phyloP scores from a whole-genome alignment of 192 early-diverging fungal species.

The Chytriomyces confervae region DNA sequence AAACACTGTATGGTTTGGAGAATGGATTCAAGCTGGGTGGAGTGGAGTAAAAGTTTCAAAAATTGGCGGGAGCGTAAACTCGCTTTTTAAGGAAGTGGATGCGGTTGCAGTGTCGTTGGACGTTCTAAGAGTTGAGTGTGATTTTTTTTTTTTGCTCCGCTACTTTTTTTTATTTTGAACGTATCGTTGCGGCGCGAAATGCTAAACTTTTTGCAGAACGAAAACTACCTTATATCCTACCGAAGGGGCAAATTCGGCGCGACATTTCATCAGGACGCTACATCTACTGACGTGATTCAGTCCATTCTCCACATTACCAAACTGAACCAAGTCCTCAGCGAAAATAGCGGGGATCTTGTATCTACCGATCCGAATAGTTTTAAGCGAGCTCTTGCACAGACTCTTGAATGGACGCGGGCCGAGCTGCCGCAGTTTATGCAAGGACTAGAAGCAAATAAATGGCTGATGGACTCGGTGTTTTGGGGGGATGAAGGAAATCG shows the following conservation, averaged over 20 bases:
- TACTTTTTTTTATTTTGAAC: slow-evolving; percentile 1
- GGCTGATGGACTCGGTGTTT: slow-evolving; percentile 66
- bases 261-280: slow-evolving; percentile 57
- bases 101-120: slow-evolving; percentile 47
- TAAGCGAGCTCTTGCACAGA: slow-evolving; percentile 36
- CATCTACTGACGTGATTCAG: slow-evolving; percentile 63
- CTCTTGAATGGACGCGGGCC: slow-evolving; percentile 54
- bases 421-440: slow-evolving; percentile 57
- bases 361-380: slow-evolving; percentile 34
- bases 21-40: slow-evolving; percentile 51
- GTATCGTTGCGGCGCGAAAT: not conserved
- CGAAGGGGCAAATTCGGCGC: slow-evolving; percentile 46
- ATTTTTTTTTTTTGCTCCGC: no score
- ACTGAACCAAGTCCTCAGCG: slow-evolving; percentile 10
- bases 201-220: slow-evolving; percentile 41
- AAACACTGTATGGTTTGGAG: slow-evolving; percentile 62
- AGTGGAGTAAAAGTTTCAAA: slow-evolving; percentile 41
- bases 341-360: not conserved
- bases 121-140: slow-evolving; percentile 46
- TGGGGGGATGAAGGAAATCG: slow-evolving; percentile 55
- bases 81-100: slow-evolving; percentile 46
- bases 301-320: slow-evolving; percentile 61
- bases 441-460: slow-evolving; percentile 57
- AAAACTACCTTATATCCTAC: slow-evolving; percentile 66
- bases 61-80: slow-evolving; percentile 55